phyloP scores from a whole-genome alignment of 1,139 yeast genomes.

The Zygoascus hellenicus region DNA sequence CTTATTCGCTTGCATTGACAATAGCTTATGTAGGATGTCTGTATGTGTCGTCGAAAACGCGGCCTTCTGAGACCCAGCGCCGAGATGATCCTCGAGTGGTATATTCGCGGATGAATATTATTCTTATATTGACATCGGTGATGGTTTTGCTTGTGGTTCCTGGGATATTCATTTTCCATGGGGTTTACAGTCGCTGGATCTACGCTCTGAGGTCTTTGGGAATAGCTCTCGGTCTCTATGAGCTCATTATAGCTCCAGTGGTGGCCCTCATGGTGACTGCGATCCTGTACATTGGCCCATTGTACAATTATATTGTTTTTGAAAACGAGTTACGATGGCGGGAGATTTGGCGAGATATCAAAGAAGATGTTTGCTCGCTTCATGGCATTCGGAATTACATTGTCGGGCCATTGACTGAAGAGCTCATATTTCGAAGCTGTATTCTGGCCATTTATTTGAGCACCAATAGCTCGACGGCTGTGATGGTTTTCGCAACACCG shows the following conservation, averaged over 20 bases:
- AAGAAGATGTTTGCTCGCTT: slow-evolving; percentile 31
- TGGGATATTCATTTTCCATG: slow-evolving; percentile 15
- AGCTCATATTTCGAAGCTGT: slow-evolving; percentile 67
- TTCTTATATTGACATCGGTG: slow-evolving; percentile 34
- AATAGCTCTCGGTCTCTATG: slow-evolving; percentile 21
- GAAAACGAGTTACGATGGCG: slow-evolving; percentile 21
- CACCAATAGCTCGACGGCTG: slow-evolving; percentile 17
- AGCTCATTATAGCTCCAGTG: slow-evolving; percentile 19
- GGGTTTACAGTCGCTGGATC: slow-evolving; percentile 20
- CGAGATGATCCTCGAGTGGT: slow-evolving; percentile 36
- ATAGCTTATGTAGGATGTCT: slow-evolving; percentile 31
- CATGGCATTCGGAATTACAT: slow-evolving; percentile 60
- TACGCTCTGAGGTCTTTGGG: slow-evolving; percentile 24
- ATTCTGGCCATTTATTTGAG: slow-evolving; percentile 43
- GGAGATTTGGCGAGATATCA: slow-evolving; percentile 15
- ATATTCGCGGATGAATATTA: slow-evolving; percentile 34
- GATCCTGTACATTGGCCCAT: slow-evolving; percentile 52
- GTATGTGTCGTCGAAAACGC: slow-evolving; percentile 26
- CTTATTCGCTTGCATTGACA: slow-evolving; percentile 23
- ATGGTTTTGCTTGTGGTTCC: slow-evolving; percentile 30
- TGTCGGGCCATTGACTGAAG: slow-evolving; percentile 87
- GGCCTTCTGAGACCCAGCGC: slow-evolving; percentile 27
- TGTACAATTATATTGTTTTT: slow-evolving; percentile 40
- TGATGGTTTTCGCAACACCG: slow-evolving; percentile 46
- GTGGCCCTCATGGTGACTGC: slow-evolving; percentile 29